Conservation (phyloP, 1,139 yeast species). For the Schwanniomyces etchellsii region DNA sequence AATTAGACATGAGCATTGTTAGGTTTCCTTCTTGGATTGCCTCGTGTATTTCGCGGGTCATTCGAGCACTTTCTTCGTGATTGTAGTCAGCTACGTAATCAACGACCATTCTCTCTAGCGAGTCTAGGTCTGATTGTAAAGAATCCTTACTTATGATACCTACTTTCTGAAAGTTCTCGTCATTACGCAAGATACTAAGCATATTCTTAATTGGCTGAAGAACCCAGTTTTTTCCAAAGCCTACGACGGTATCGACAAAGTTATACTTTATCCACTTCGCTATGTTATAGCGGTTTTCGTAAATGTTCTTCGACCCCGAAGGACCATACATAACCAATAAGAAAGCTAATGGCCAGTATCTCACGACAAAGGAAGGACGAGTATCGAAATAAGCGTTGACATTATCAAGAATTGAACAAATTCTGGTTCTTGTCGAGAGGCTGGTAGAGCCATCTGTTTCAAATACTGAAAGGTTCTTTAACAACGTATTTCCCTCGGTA, state of each 20-base stretch:
- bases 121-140: slow-evolving; percentile 67
- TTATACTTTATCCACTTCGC: slow-evolving; percentile 52
- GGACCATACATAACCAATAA: slow-evolving; percentile 47
- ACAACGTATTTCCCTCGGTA: background rate
- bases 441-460: background rate
- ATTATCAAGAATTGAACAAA: background rate
- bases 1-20: slow-evolving; percentile 71
- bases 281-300: slow-evolving; percentile 50
- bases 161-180: slow-evolving; percentile 54
- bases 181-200: slow-evolving; percentile 76
- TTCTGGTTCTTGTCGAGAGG: background rate
- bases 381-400: background rate
- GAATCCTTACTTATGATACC: slow-evolving; percentile 80
- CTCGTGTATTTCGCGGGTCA: slow-evolving; percentile 27
- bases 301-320: slow-evolving; percentile 30
- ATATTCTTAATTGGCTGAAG: slow-evolving; percentile 72
- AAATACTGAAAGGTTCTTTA: background rate
- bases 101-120: slow-evolving; percentile 82
- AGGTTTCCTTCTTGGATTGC: slow-evolving; percentile 65
- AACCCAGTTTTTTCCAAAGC: slow-evolving; percentile 80
- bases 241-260: slow-evolving; percentile 55
- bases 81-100: slow-evolving; percentile 57
- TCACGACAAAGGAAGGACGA: slow-evolving; percentile 43
- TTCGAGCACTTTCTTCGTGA: slow-evolving; percentile 11
- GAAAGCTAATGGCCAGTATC: slow-evolving; percentile 65